Conservation (phyloP, 75 land plant genomes). For the Selaginella tamariscina region DNA sequence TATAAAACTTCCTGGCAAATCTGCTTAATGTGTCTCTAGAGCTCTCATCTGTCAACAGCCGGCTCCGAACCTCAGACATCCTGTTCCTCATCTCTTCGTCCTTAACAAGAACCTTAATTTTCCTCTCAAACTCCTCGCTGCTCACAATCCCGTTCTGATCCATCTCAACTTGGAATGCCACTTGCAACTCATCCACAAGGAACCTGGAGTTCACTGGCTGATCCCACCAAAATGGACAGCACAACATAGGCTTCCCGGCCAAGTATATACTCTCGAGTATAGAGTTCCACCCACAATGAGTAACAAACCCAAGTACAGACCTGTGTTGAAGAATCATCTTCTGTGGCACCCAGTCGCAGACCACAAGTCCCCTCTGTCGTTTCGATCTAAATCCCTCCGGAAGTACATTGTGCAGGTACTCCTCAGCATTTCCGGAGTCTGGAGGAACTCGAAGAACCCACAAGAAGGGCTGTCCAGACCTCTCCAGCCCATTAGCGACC, state of each 20-base stretch:
- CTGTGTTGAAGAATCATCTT: constrained; percentile 61
- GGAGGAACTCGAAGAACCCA: constrained; percentile 45
- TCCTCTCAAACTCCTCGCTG: constrained; percentile 17
- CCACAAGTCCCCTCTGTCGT: constrained; percentile 21
- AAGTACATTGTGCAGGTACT: constrained; percentile 13
- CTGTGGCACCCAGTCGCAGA: constrained; percentile 20
- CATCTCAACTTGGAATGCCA: constrained; percentile 11
- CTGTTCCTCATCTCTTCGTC: constrained; percentile 17
- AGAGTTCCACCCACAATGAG: no score
- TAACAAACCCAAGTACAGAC: no score
- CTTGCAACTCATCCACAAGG: constrained; percentile 16
- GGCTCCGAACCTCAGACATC: no score
- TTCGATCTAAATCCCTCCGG: constrained; percentile 30
- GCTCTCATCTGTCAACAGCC: no score
- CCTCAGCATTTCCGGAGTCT: background rate
- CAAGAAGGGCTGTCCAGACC: constrained; percentile 28
- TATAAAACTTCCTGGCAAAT: no score
- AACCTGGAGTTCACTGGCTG: constrained; percentile 25
- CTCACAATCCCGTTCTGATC: constrained; percentile 21
- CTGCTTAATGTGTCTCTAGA: no score
- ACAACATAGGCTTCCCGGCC: constrained; percentile 39
- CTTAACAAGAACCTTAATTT: constrained; percentile 19
- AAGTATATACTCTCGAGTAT: no score
- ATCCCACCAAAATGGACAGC: constrained; percentile 39
- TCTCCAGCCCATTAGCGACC: constrained; percentile 23